Evolutionary conservation across 2,329 filamentous ascomycete genomes (phyloP), one percentile per base, ranked within the genome.

Genomic region (Cladophialophora yegresii): DNA sequence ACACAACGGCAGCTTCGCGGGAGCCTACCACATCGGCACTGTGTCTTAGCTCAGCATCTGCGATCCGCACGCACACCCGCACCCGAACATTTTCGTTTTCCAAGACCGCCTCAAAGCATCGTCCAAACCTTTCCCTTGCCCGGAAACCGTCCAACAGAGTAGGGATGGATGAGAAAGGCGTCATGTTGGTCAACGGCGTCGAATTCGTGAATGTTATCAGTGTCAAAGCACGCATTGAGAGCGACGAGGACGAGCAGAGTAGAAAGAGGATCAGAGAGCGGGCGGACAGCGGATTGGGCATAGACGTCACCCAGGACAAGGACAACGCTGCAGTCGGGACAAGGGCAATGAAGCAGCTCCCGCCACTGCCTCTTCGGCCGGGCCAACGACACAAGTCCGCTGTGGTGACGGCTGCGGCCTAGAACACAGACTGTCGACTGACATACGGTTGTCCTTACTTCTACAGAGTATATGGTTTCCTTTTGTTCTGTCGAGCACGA

Each of bases 141-240:
- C 20, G 47, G 32, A 51, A 50, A 28, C 20, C 57, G 4, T 23
- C 45, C 8, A 36, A 36, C 23, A 51, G 40, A 23, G 40, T 59
- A 13, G 47, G 59, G 10, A 62, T 68, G 54, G 59, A 58, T n/a
- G 62, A 65, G 26, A 59, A 64, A 16, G 66, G 63, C 10, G 49
- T 63, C 20, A 68, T 68, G 63, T 43, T 66, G 16, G 58, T 68
- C 9, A 59, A 67, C 23, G 66, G 66, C 7, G 66, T 68, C 2
- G 66, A 68, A 20, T 68, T 68, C 26, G 58, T 68, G 54, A 68
- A 68, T 60, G 63, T 68, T 26, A 66, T 68, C 23, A 55, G 51
- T 22, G 16, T 68, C n/a, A 63, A 64, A 23, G 66, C 66, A 13
- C 56, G 66, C 8, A 58, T 68, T 12, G 66, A 68, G 12, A 8